Percentiles rank a stretch among this genome's conserved stretches.
Evolutionary conservation across 768 basidiomycete species (phyloP).

Genomic region (Amanita thiersii): DNA sequence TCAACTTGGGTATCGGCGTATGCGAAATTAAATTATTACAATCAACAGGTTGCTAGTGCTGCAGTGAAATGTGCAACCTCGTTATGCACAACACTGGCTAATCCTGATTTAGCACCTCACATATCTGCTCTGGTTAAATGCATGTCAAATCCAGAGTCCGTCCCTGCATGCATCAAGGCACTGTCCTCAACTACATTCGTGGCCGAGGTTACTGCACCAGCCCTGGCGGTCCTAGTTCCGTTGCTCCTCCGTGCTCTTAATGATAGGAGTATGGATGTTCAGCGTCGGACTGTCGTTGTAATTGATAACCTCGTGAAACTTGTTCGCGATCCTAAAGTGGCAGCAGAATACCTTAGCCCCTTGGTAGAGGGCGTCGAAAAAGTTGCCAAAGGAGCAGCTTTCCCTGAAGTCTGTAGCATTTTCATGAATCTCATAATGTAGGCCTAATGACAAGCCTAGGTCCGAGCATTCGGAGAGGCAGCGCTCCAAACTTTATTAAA

Average conservation of each 20-base stretch:
- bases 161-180: constrained; percentile 90
- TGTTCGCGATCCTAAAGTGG: constrained; percentile 84
- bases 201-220: constrained; percentile 94
- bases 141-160: constrained; percentile 86
- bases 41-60: constrained; percentile 68
- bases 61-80: constrained; percentile 86
- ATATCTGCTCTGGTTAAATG: constrained; percentile 86
- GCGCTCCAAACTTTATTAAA: constrained; percentile 75
- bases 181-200: constrained; percentile 95
- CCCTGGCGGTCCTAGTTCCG: constrained; percentile 91
- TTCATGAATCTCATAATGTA: constrained; percentile 8
- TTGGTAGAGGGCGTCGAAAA: constrained; percentile 88
- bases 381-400: constrained; percentile 85
- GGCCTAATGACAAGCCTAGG: constrained; percentile 28
- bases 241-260: constrained; percentile 86
- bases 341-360: constrained; percentile 79
- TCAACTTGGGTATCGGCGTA: neutral
- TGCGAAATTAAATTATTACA: constrained; percentile 2
- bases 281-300: constrained; percentile 89
- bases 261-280: constrained; percentile 94
- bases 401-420: constrained; percentile 67
- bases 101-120: constrained; percentile 87
- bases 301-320: constrained; percentile 97
- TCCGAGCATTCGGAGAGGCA: constrained; percentile 86
- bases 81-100: constrained; percentile 85